Base-by-base conservation (phyloP, 176 grass and related monocot species). In the Carex parvula region DNA sequence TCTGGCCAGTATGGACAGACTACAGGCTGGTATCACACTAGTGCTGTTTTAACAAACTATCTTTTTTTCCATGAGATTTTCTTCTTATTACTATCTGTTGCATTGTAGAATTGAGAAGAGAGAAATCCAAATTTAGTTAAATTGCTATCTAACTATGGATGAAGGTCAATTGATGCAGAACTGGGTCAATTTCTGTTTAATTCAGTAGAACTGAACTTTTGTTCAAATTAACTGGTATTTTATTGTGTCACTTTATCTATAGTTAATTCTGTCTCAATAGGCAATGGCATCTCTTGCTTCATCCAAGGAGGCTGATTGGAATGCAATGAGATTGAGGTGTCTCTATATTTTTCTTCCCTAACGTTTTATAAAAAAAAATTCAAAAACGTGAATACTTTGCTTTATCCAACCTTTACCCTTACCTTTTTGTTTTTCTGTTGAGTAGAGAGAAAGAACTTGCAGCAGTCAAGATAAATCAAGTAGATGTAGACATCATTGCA, bases 271-370 rank as follows among this genome's bases (percentile, higher is more conserved):
- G 74, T 24, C 65, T 79, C 15, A 87, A 68, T 87, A 99, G 96
- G 96, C 96, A 59, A 99, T 99, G 96, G 93, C 96, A 81, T 91
- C 93, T 88, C 96, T 99, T 88, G 91, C 96, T 81, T 95, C 96
- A 81, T 93, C 93, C 26, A 93, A 99, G 65, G 96, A 93, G 59
- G 93, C 93, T 18, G 96, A 99, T 61, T 92, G 82, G 91, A 88
- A 99, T 68, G 93, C 93, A 3, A 93, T 94, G 93, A 93, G 88
- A 81, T 11, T 95, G 46, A 92, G 96, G 96, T 99, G 8, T 4
- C 8, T 66, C 12, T 64, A 26, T 4, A 11, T 46, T 13, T 65
- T 29, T 83, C 46, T 50, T 53, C 13, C 15, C 9, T 64, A n/a
- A 68, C 33, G 29, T 65, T 66, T 8, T 48, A 44, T 44, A 44